These are phyloP conservation scores for Tolypocladium paradoxum DNA, from an alignment of 2,329 filamentous ascomycete genomes.

Conservation along the genomic window DNA sequence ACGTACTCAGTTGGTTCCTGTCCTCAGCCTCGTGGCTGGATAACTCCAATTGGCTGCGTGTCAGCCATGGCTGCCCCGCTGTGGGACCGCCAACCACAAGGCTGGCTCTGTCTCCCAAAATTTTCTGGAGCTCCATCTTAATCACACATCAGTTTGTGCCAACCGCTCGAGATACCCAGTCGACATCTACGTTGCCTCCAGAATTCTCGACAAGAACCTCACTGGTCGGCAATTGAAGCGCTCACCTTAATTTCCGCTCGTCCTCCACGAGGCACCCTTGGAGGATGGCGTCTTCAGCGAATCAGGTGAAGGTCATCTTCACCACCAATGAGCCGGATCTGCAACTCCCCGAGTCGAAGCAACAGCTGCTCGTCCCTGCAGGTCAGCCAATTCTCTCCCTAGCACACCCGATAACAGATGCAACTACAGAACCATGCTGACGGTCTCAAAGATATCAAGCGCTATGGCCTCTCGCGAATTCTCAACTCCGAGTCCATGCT, in stretches of 20 bases:
- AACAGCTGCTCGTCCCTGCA: constrained; percentile 51
- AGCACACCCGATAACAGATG: background rate
- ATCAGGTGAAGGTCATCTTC: constrained; percentile 58
- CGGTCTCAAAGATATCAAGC: constrained; percentile 45
- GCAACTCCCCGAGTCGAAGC: constrained; percentile 50
- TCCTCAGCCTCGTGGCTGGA: background rate
- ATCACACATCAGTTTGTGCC: background rate
- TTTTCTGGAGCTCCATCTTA: background rate
- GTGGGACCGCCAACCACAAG: background rate
- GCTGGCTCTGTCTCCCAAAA: background rate
- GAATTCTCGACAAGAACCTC: background rate
- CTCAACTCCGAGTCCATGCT: constrained; percentile 65
- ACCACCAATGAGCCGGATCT: constrained; percentile 52
- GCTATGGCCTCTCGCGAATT: constrained; percentile 60
- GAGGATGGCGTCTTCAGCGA: constrained; percentile 27
- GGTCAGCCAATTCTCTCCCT: constrained; percentile 24
- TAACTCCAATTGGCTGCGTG: background rate
- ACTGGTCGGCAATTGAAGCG: background rate
- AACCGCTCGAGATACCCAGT: background rate
- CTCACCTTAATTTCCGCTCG: background rate
- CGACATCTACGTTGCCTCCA: background rate
- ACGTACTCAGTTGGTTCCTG: background rate
- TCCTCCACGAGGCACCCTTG: constrained; percentile 1
- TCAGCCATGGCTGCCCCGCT: background rate
- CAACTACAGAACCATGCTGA: background rate